Base-by-base conservation (phyloP, 371 early-diverging fungal genomes). In the Mortierella sp. region DNA sequence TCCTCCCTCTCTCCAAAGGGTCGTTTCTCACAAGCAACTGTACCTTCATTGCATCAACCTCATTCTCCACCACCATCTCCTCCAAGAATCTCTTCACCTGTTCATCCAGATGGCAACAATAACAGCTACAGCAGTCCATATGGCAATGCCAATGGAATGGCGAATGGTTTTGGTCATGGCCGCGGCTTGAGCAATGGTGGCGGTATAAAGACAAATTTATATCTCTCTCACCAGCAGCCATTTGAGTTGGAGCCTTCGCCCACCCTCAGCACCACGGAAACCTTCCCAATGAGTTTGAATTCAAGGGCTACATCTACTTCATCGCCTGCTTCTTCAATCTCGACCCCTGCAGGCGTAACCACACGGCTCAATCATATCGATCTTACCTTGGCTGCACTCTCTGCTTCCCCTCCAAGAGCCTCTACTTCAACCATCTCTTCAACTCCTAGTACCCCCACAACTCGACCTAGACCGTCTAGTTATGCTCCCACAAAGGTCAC, bases 401-500 rank as follows among this genome's bases (percentile, higher is more conserved):
- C 64, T 43, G 63, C 64, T 37, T 55, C 47, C 17, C 37, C 72
- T 0, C 68, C 72, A 7, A 54, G 72, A 54, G 54, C 75, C n/a
- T 66, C 76, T 4, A 75, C 70, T 5, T 66, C 75, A 3, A 59
- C 71, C 32, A 68, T 61, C 0, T 77, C 68, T 17, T 68, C 78
- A 9, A 23, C 60, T 15, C 19, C 61, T 35, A 64, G 49, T 22
- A 53, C 55, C 13, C 63, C 58, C 13, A 59, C 55, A 26, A 55
- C 23, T 35, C 68, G 78, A 1, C 72, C 78, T 28, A 59, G 78
- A 34, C 78, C 78, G 13, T 72, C 72, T 19, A 77, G 78, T 55
- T 77, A 77, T 66, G 56, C 78, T 28, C 78, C 78, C 53, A 77
- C 64, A 34, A 77, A 77, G n/a, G 56, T 77, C 23, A 42, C 72